Conservation (phyloP, 768 basidiomycete species). For the Mycena vitilis region DNA sequence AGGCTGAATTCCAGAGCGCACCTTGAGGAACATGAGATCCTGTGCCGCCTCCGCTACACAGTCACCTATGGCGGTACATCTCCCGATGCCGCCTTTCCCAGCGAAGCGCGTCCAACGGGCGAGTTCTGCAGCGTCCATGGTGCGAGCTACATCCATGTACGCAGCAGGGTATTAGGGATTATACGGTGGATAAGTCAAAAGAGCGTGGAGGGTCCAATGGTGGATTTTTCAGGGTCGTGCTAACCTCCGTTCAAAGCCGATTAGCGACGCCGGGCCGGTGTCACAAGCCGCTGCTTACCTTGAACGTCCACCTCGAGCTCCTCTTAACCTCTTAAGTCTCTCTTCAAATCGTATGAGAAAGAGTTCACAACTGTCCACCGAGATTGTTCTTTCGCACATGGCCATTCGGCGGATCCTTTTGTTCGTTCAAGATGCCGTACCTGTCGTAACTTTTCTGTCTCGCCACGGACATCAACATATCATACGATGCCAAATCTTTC, state of each 20-base stretch:
- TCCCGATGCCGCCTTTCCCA: conserved; percentile 86
- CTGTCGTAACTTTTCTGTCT: not conserved
- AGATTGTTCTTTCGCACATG: conserved; percentile 2
- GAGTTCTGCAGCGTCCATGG: conserved; percentile 33
- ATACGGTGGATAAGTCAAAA: conserved; percentile 27
- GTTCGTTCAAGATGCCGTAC: conserved; percentile 11
- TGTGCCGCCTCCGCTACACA: conserved; percentile 79
- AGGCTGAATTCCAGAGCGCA: conserved; percentile 44
- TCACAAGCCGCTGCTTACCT: too few relatives aligned
- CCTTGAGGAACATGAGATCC: conserved; percentile 91
- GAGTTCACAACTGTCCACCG: not conserved
- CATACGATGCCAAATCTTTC: not conserved
- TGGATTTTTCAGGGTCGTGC: conserved; percentile 17
- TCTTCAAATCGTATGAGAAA: not conserved
- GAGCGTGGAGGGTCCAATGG: conserved; percentile 24
- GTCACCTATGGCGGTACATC: conserved; percentile 77
- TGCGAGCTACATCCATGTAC: conserved; percentile 30
- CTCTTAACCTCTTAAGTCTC: not conserved
- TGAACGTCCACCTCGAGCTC: not conserved
- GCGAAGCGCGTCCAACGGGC: conserved; percentile 85
- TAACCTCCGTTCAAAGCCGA: too few relatives aligned
- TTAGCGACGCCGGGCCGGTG: too few relatives aligned
- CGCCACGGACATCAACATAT: not conserved
- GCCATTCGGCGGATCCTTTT: not conserved
- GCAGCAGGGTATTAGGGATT: conserved; percentile 26